Base-by-base conservation (phyloP, 129 eudicot species). In the Flaveria brownii region DNA sequence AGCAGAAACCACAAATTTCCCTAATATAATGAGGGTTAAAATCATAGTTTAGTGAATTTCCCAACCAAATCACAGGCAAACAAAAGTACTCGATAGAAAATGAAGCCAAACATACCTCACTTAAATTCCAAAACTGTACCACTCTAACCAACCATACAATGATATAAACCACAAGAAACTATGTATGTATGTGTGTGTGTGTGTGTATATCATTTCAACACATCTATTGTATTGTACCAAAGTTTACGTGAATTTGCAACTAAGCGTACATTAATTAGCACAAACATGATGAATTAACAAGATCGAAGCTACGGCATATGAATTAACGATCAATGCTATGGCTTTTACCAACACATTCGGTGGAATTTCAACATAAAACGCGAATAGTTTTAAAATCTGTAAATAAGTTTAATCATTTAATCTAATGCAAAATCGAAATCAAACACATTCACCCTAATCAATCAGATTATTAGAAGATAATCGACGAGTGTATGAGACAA, bases 281-380 rank as follows among this genome's bases (percentile, higher is more conserved):
- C 28, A 63, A 11, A 65, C 14, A 63, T 46, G 63, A 61, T 30
- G 79, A 75, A 76, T 49, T 52, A 25, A 9, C 15, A 61, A 43
- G 26, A 60, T 74, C 60, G 26, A 63, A 62, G 18, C 64, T 10
- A 14, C 11, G 17, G 9, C 79, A 11, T 47, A 75, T 46, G 36
- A 75, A 46, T 75, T 33, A 22, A 42, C 42, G 78, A 74, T 74
- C 70, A 25, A 74, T 46, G 46, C 12, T 26, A 47, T 16, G 63
- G 72, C 60, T 63, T 63, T 36, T 26, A 64, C 42, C 33, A 65
- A 64, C 73, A 64, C 12, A 63, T 75, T 76, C 65, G n/a, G 71
- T 49, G 7, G 30, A 16, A 28, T 62, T 62, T 63, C 79, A 75
- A 13, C 10, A 6, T 25, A n/a, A 64, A 17, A 55, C 12, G 2